Evolutionary conservation across 306 rosid species (phyloP).

Genomic region (Vigna unguiculata): DNA sequence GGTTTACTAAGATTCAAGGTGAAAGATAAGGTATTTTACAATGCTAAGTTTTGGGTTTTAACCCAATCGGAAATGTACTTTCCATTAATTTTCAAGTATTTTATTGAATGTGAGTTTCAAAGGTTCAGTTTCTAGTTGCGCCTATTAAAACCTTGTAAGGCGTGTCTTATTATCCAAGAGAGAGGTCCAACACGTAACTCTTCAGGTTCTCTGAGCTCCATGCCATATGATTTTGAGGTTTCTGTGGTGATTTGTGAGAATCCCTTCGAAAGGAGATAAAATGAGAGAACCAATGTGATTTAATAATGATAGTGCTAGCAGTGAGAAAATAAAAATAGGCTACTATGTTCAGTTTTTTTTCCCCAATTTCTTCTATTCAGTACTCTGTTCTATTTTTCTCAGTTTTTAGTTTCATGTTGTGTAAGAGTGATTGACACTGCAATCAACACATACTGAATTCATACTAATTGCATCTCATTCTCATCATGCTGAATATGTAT

Average conservation of each 20-base stretch:
- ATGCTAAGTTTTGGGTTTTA: no score
- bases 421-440: slow-evolving; percentile 45
- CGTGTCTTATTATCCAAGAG: slow-evolving; percentile 66
- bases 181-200: slow-evolving; percentile 66
- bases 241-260: no score
- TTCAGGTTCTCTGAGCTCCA: slow-evolving; percentile 66
- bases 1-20: no score
- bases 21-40: no score
- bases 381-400: slow-evolving; percentile 47
- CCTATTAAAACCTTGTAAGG: no score
- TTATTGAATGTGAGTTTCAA: no score
- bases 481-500: no score
- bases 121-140: no score
- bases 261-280: no score
- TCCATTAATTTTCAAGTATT: no score
- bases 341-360: no score
- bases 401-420: slow-evolving; percentile 51
- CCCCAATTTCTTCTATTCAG: slow-evolving; percentile 29
- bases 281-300: slow-evolving; percentile 15
- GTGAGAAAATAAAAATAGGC: slow-evolving; percentile 16
- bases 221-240: slow-evolving; percentile 51
- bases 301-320: slow-evolving; percentile 11
- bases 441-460: slow-evolving; percentile 42
- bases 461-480: slow-evolving; percentile 24
- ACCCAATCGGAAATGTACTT: no score